Evolutionary conservation across 352 stramenopile species (phyloP), one percentile per base, ranked within the genome.

Genomic region (Globisporangium alternatum): DNA sequence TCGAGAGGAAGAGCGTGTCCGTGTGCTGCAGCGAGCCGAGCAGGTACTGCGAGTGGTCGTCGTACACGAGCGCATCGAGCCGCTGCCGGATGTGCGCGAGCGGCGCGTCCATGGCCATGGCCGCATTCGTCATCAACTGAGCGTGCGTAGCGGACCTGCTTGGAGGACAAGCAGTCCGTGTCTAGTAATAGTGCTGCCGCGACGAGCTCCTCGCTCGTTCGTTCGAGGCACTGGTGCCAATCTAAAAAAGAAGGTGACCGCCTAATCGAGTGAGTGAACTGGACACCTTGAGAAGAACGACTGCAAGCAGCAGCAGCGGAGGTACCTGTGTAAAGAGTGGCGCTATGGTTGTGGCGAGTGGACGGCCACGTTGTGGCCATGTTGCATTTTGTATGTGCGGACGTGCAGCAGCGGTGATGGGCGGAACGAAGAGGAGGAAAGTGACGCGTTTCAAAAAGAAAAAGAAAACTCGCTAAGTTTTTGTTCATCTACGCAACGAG

Each of bases 21-120:
- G 58, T 39, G 58, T 59, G 48, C 45, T 76, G 74, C 13, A 81
- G 58, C 28, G 73, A 80, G 51, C 71, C 70, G 0, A 80, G 51
- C 7, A 84, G 65, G 56, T 80, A 82, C 57, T 74, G 65, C 52
- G 76, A 78, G 57, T 82, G 71, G 35, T 75, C 70, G 57, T 81
- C 77, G 53, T 76, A 81, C 13, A 71, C 76, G 60, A 86, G 75
- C 61, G 77, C 77, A 54, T 86, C 77, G n/a, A 86, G 66, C 13
- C 77, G 77, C 64, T 79, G 72, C 12, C 77, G 74, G 30, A 86
- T 68, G 69, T 86, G 74, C 55, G 74, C 58, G 57, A 86, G 60
- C 59, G 78, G 64, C 44, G 75, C 72, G 45, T 68, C 70, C 62
- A 70, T 66, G n/a, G 65, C 65, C 65, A 77, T 49, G 17, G 60